A percentile compares a stretch with the other conserved stretches of the same genome.
phyloP scores from a whole-genome alignment of 108 stramenopile species.

The Tribonema minus region DNA sequence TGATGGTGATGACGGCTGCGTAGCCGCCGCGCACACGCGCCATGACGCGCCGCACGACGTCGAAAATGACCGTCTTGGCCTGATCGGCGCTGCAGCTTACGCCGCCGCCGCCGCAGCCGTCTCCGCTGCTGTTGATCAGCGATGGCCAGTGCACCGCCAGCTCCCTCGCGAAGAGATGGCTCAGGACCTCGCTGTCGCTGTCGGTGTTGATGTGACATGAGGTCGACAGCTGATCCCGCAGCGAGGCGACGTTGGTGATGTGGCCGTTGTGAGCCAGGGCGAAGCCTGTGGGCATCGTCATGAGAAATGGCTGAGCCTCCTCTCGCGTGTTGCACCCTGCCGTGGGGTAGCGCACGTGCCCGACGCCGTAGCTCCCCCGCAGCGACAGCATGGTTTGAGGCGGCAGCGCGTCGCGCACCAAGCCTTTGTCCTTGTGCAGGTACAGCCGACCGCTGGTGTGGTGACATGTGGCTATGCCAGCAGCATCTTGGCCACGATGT shows the following conservation, averaged over 20 bases:
- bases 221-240: slow-evolving; percentile 28
- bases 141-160: slow-evolving; percentile 49
- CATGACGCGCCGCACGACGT: slow-evolving; percentile 65
- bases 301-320: slow-evolving; percentile 86
- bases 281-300: slow-evolving; percentile 90
- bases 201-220: slow-evolving; percentile 82
- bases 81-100: slow-evolving; percentile 68
- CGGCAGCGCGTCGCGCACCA: slow-evolving; percentile 91
- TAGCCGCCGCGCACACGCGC: slow-evolving; percentile 80
- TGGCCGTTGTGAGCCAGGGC: slow-evolving; percentile 97
- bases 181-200: slow-evolving; percentile 80
- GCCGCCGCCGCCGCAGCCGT: slow-evolving; percentile 3
- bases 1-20: slow-evolving; percentile 82
- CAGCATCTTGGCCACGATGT: slow-evolving; percentile 98
- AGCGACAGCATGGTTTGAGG: slow-evolving; percentile 84
- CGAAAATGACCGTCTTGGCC: neutral
- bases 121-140: slow-evolving; percentile 1
- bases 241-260: slow-evolving; percentile 66
- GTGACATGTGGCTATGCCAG: slow-evolving; percentile 72
- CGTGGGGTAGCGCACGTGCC: slow-evolving; percentile 95
- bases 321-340: slow-evolving; percentile 77
- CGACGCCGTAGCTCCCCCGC: slow-evolving; percentile 81
- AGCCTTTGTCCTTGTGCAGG: slow-evolving; percentile 91
- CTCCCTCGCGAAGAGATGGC: slow-evolving; percentile 89
- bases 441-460: too few relatives aligned